Conservation (phyloP, 192 early-diverging fungal species). For the Rhizophlyctis rosea region DNA sequence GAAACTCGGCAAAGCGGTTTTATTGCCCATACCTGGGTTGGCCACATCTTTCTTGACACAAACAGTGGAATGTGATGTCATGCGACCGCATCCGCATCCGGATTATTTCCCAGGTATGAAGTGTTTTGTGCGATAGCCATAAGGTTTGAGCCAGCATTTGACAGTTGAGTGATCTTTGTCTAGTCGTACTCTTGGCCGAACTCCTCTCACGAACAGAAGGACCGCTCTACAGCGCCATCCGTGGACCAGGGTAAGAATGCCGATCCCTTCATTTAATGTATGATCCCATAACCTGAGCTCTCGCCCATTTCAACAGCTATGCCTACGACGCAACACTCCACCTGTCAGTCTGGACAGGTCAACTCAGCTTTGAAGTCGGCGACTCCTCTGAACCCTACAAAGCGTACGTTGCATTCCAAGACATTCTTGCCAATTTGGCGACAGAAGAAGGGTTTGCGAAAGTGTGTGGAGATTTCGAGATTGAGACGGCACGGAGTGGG, state of each 20-base stretch:
- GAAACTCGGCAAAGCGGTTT: slow-evolving; percentile 22
- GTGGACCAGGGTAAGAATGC: slow-evolving; percentile 51
- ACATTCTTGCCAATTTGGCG: slow-evolving; percentile 36
- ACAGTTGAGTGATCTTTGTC: slow-evolving; percentile 31
- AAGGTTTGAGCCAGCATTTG: slow-evolving; percentile 13
- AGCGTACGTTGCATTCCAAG: slow-evolving; percentile 44
- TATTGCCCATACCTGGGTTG: slow-evolving; percentile 48
- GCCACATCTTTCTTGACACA: slow-evolving; percentile 44
- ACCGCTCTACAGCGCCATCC: slow-evolving; percentile 69
- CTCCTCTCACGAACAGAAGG: slow-evolving; percentile 72
- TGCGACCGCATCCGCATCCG: slow-evolving; percentile 34
- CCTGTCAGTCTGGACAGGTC: slow-evolving; percentile 55
- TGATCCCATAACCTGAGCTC: background rate
- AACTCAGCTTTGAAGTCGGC: slow-evolving; percentile 45
- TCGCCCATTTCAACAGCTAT: slow-evolving; percentile 34
- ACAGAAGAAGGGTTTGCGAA: slow-evolving; percentile 45
- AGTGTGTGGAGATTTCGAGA: slow-evolving; percentile 35
- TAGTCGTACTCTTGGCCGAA: slow-evolving; percentile 62
- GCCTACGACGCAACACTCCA: slow-evolving; percentile 68
- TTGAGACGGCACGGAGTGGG: slow-evolving; percentile 53
- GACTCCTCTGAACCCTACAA: slow-evolving; percentile 46
- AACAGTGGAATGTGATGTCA: slow-evolving; percentile 51
- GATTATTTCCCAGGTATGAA: slow-evolving; percentile 48
- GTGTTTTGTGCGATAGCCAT: background rate
- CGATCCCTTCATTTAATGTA: slow-evolving; percentile 3